A percentile compares a stretch with the other conserved stretches of the same genome.
phyloP scores from a whole-genome alignment of 805 yeast species.

The Sugiyamaella boreocaroliniensis region DNA sequence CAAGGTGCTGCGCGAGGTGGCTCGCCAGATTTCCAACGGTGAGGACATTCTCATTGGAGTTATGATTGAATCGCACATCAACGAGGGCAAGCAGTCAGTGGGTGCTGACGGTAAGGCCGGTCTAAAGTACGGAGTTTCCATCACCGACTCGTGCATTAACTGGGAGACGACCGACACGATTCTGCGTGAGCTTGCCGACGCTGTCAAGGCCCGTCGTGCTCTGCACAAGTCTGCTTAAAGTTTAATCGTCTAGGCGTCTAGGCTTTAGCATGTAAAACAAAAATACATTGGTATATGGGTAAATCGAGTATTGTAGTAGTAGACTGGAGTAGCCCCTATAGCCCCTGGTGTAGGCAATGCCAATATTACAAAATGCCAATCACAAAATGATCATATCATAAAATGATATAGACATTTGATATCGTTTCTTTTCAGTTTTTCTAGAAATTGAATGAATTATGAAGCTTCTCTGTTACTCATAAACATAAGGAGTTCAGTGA shows the following conservation, averaged over 20 bases:
- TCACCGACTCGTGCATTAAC: conserved; percentile 93
- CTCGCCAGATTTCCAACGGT: conserved; percentile 75
- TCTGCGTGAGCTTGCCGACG: conserved; percentile 70
- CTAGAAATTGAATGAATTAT: no score
- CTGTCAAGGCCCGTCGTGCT: conserved; percentile 67
- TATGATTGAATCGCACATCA: conserved; percentile 90
- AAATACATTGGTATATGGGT: no score
- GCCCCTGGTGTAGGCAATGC: no score
- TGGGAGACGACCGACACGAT: conserved; percentile 85
- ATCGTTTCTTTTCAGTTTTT: no score
- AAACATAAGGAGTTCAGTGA: no score
- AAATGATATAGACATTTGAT: no score
- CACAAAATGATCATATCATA: no score
- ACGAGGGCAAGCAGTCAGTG: conserved; percentile 84
- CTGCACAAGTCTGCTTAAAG: neutral
- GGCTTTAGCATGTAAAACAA: neutral
- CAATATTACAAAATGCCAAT: no score
- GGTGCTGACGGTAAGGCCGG: conserved; percentile 56
- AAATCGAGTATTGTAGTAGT: no score
- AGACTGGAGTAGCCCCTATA: no score
- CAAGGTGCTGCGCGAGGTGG: conserved; percentile 73
- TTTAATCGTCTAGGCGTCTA: neutral
- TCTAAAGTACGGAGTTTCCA: conserved; percentile 87
- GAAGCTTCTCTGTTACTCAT: no score
- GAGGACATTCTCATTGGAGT: conserved; percentile 80